Conservation (phyloP, 805 yeast species). For the Aciculoconidium aculeatum region DNA sequence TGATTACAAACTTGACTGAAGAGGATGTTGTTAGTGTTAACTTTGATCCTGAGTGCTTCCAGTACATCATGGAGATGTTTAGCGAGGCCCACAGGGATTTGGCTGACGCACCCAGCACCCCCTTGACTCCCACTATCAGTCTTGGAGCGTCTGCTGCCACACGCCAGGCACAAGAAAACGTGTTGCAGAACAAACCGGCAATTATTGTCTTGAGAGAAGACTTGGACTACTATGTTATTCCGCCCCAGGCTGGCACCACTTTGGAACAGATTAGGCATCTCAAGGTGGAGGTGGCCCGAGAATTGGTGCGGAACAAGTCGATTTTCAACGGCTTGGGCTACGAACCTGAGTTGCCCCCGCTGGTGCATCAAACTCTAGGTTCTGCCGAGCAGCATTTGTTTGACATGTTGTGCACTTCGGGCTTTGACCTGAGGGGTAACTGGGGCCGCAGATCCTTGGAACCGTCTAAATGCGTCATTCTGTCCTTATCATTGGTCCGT, state of each 20-base stretch:
- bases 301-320: conserved; percentile 47
- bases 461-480: conserved; percentile 80
- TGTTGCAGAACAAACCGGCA: conserved; percentile 77
- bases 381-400: conserved; percentile 92
- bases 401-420: conserved; percentile 92
- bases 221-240: conserved; percentile 86
- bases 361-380: conserved; percentile 50
- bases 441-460: conserved; percentile 94
- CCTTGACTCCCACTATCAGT: conserved; percentile 5
- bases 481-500: conserved; percentile 71
- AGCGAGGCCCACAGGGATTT: conserved; percentile 62
- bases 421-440: conserved; percentile 55
- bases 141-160: conserved; percentile 13
- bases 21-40: conserved; percentile 76
- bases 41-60: conserved; percentile 81
- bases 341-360: conserved; percentile 20
- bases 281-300: conserved; percentile 69
- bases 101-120: conserved; percentile 25
- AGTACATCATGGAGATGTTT: conserved; percentile 72
- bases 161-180: conserved; percentile 27
- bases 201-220: conserved; percentile 91
- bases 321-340: conserved; percentile 82
- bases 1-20: conserved; percentile 73
- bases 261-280: conserved; percentile 58
- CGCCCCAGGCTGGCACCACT: conserved; percentile 55